phyloP scores from a whole-genome alignment of 2,329 filamentous ascomycete species.

The Fusarium sp. region DNA sequence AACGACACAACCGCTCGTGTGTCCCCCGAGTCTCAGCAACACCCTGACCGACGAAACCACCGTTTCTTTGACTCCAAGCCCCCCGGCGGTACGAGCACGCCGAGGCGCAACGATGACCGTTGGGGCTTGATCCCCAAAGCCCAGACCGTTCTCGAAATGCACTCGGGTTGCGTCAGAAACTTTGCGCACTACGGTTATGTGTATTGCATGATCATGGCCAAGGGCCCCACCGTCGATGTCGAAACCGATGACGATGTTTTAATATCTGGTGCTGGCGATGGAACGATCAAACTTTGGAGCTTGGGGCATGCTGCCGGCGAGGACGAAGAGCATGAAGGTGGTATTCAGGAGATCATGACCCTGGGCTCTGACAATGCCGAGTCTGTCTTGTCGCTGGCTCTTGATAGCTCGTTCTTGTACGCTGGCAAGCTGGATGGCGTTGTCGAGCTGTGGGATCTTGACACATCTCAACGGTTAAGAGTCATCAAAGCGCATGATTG shows the following conservation, averaged over 20 bases:
- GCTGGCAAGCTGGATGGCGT: slow-evolving; percentile 88
- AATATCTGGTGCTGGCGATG: slow-evolving; percentile 92
- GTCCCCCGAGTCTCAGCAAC: slow-evolving; percentile 72
- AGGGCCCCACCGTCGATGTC: slow-evolving; percentile 74
- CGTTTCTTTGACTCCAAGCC: slow-evolving; percentile 94
- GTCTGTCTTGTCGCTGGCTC: slow-evolving; percentile 80
- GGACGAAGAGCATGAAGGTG: slow-evolving; percentile 62
- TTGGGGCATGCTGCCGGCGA: slow-evolving; percentile 57
- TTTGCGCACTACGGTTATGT: slow-evolving; percentile 97
- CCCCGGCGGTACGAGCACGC: slow-evolving; percentile 83
- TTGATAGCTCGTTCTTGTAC: slow-evolving; percentile 93
- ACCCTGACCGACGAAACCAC: slow-evolving; percentile 82
- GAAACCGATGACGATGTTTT: slow-evolving; percentile 83
- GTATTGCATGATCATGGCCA: slow-evolving; percentile 92
- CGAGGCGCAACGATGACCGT: slow-evolving; percentile 73
- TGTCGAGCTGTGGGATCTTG: slow-evolving; percentile 96
- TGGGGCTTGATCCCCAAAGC: slow-evolving; percentile 66
- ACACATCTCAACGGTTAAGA: slow-evolving; percentile 89
- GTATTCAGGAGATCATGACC: slow-evolving; percentile 76
- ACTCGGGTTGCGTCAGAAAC: slow-evolving; percentile 81
- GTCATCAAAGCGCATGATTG: slow-evolving; percentile 84
- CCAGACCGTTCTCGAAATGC: slow-evolving; percentile 78
- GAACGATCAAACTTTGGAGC: slow-evolving; percentile 93
- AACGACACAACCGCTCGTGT: slow-evolving; percentile 71
- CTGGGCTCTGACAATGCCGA: slow-evolving; percentile 72